Percentiles rank a stretch among this genome's conserved stretches.
These are phyloP conservation scores for Colletotrichum sp. DNA, from an alignment of 2,329 filamentous ascomycete species.

Conservation along the genomic window DNA sequence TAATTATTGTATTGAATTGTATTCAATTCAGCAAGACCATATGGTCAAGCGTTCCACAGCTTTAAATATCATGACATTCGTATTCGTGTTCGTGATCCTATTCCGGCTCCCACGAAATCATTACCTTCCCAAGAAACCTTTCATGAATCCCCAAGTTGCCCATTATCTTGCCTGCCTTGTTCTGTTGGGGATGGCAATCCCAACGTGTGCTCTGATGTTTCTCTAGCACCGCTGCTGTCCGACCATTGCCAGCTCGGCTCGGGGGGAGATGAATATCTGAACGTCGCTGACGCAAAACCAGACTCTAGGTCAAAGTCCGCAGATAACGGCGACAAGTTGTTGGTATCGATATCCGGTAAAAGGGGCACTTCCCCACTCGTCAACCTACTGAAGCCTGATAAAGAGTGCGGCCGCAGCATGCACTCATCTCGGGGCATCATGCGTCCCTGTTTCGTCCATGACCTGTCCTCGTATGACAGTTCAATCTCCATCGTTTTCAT, in stretches of 20 bases:
- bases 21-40: not conserved
- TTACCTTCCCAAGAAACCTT: not conserved
- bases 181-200: not conserved
- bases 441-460: not conserved
- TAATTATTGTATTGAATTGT: not conserved
- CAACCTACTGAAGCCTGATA: not conserved
- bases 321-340: not conserved
- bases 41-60: not conserved
- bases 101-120: accelerated
- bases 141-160: not conserved
- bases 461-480: conserved; percentile 3
- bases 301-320: not conserved
- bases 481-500: conserved; percentile 18
- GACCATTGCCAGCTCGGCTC: not conserved
- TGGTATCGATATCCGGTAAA: not conserved
- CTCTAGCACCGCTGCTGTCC: not conserved
- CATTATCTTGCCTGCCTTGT: not conserved
- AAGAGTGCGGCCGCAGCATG: not conserved
- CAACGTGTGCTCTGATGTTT: not conserved
- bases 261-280: not conserved
- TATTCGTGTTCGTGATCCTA: not conserved
- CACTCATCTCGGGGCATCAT: not conserved
- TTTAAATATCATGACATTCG: not conserved
- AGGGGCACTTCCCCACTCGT: not conserved
- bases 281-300: not conserved